Conservation (phyloP, 805 yeast species). For the Kodamaea fukazawae region DNA sequence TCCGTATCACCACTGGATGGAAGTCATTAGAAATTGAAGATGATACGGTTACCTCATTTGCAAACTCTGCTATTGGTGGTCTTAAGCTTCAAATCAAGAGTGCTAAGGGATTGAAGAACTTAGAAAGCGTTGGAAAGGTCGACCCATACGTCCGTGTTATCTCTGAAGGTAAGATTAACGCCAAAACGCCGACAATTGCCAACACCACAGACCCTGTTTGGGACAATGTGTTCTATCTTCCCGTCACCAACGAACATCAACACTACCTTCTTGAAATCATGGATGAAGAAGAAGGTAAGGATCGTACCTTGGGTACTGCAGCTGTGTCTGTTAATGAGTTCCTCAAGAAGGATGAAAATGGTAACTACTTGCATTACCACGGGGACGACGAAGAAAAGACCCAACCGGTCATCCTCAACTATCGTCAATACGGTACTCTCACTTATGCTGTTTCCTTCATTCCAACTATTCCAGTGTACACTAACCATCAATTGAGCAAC, state of each 20-base stretch:
- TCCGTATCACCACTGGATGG: constrained; percentile 62
- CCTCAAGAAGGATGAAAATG: constrained; percentile 47
- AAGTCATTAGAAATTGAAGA: constrained; percentile 58
- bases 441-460: constrained; percentile 58
- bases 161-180: constrained; percentile 56
- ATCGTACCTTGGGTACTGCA: constrained; percentile 61
- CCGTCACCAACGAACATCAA: constrained; percentile 60
- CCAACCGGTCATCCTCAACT: constrained; percentile 41
- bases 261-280: constrained; percentile 54
- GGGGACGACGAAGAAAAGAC: constrained; percentile 48
- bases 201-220: constrained; percentile 57
- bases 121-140: constrained; percentile 68
- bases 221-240: constrained; percentile 57
- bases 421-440: constrained; percentile 46
- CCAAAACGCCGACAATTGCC: constrained; percentile 52
- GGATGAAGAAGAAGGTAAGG: constrained; percentile 68
- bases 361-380: constrained; percentile 48
- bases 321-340: constrained; percentile 49
- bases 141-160: constrained; percentile 70
- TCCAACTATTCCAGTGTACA: constrained; percentile 62
- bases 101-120: constrained; percentile 50
- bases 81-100: constrained; percentile 56
- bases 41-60: constrained; percentile 45
- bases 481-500: constrained; percentile 53
- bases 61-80: constrained; percentile 65